Base-by-base conservation (phyloP, 1,139 yeast species). In the Magnusiomyces paraingens region DNA sequence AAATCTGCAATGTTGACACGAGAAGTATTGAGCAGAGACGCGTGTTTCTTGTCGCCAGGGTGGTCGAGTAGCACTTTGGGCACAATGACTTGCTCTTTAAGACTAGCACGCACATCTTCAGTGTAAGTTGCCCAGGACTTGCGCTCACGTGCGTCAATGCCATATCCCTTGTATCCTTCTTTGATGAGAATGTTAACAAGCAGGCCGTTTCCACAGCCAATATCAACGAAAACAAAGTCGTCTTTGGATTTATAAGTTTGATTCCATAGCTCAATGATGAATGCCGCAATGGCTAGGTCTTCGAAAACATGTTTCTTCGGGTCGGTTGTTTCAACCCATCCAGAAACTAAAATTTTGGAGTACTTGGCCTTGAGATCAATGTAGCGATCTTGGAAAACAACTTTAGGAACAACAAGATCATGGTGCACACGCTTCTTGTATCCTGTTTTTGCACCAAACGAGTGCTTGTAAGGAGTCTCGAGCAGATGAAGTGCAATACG, bases 301-400 rank as follows among this genome's bases (percentile, higher is more conserved):
- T 93, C 99, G 71, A 91, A 93, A 0, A 91, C 98, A 70, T 93
- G 99, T 67, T 93, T 93, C 62, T 84, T 80, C 1, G 98, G 98
- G 68, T 93, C 97, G 1, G 99, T 93, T 47, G 84, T 83, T 69
- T 93, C 99, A 20, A 78, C 82, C 99, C 99, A 93, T 61, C 78
- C 79, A 43, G 83, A 86, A n/a, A 90, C 91, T 53, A 91, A 71
- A 20, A 73, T 70, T 44, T 84, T 80, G 0, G 96, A 88, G 66
- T 91, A 87, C 66, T 84, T 86, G 66, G 85, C 87, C 70, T 93
- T 93, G 62, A 93, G 74, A 35, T 80, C 75, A 47, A 88, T 84
- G 66, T 93, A 93, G 56, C 87, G 73, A 64, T 89, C 86, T 67
- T 93, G 98, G 64, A 91, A 91, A 11, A 81, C 76, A 29, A 85